Evolutionary conservation across 2,329 filamentous ascomycete genomes (phyloP), one percentile per base, ranked within the genome.

Genomic region (Tothia fuscella): DNA sequence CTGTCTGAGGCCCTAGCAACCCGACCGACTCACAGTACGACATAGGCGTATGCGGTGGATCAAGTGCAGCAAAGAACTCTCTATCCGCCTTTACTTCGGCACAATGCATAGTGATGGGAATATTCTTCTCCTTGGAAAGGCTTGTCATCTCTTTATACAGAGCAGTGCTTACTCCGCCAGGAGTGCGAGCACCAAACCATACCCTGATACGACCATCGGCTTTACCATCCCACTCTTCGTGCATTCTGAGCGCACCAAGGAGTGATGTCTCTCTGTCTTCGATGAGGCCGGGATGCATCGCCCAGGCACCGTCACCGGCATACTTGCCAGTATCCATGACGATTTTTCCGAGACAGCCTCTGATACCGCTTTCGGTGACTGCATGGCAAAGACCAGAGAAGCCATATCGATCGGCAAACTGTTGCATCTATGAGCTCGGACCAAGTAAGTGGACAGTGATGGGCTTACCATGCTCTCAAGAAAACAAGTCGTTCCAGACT

Each of bases 381-480:
- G 41, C 41, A 5, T 35, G n/a, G 13, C 40, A 26, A 10, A 43
- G 24, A 16, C 41, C 41, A 4, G 40, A 34, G 9, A 43, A 21
- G 2, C 35, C 41, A 19, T 25, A 21, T n/a, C 41, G 19, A 14
- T 42, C 22, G 6, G 40, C 37, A 7, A 38, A 52, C n/a, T n/a
- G n/a, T n/a, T n/a, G n/a, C n/a, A n/a, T 35, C 32, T 16, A 10
- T 16, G 10, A 16, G 17, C 32, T 14, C 12, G 16, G 16, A 26
- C 13, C 12, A 48, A 19, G 43, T 42, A 44, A 53, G 55, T 42
- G 68, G 59, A n/a, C n/a, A n/a, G n/a, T n/a, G n/a, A n/a, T n/a
- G n/a, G n/a, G n/a, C n/a, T n/a, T n/a, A n/a, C n/a, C 67, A 72
- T 70, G 31, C 66, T 68, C 50, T 72, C 68, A 5, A 72, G 53